These are phyloP conservation scores for Amaranthus hypochondriacus DNA, from an alignment of 148 eudicot species.

Conservation along the genomic window DNA sequence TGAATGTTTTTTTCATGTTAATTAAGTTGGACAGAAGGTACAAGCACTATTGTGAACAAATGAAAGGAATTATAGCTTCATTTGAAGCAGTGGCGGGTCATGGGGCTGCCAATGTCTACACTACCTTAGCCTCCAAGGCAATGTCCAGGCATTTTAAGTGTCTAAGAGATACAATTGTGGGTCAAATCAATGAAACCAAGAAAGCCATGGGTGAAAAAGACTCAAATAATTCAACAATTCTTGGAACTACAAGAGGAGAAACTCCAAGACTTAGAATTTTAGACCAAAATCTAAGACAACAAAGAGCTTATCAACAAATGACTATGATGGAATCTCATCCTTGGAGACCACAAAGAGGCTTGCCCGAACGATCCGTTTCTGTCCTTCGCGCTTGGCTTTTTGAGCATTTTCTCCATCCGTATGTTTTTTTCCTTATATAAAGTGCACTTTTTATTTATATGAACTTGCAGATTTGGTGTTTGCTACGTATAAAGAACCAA, in stretches of 20 bases:
- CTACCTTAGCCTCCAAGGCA: conserved; percentile 77
- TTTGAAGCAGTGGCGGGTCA: conserved; percentile 74
- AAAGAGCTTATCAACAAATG: conserved; percentile 80
- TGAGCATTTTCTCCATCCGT: conserved; percentile 98
- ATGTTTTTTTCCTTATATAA: conserved; percentile 12
- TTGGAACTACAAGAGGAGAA: conserved; percentile 67
- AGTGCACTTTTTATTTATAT: no score
- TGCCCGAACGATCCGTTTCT: conserved; percentile 89
- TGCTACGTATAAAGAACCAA: no score
- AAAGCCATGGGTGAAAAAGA: conserved; percentile 84
- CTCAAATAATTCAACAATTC: conserved; percentile 20
- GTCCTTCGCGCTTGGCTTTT: conserved; percentile 98
- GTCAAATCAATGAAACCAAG: conserved; percentile 64
- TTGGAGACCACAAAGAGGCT: conserved; percentile 92
- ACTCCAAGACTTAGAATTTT: conserved; percentile 84
- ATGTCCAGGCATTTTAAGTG: conserved; percentile 94
- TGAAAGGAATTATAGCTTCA: conserved; percentile 70
- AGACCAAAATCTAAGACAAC: conserved; percentile 83
- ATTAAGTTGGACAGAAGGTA: conserved; percentile 85
- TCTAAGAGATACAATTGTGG: conserved; percentile 67
- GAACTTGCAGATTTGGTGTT: no score
- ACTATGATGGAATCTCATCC: conserved; percentile 81
- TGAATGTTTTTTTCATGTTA: neutral
- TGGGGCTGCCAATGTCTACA: conserved; percentile 62
- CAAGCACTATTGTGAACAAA: conserved; percentile 75